Conservation (phyloP, 106 monocot genomes). For the Triglochin maritima region DNA sequence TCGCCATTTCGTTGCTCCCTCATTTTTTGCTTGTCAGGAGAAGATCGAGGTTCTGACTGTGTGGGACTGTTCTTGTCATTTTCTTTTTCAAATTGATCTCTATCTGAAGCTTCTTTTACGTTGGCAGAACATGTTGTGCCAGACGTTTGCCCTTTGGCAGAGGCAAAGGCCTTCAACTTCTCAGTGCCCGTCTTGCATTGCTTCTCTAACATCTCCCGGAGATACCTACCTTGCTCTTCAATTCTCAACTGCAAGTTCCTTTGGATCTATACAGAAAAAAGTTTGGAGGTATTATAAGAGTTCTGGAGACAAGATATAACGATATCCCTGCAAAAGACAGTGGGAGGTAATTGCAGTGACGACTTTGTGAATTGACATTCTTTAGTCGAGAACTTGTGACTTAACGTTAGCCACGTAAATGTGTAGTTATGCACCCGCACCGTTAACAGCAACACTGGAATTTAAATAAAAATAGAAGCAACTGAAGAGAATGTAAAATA, state of each 20-base stretch:
- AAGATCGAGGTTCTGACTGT: neutral
- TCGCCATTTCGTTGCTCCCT: neutral
- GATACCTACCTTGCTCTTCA: slow-evolving; percentile 27
- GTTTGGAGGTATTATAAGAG: too few species aligned
- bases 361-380: too few species aligned
- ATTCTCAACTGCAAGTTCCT: slow-evolving; percentile 29
- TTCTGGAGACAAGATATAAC: too few species aligned
- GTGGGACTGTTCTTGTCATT: neutral
- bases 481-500: neutral
- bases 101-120: slow-evolving; percentile 7
- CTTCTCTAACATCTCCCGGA: slow-evolving; percentile 31
- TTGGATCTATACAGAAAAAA: slow-evolving; percentile 12
- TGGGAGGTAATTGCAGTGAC: too few species aligned
- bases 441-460: neutral
- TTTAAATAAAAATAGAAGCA: neutral
- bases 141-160: slow-evolving; percentile 4
- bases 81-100: slow-evolving; percentile 5
- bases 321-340: too few species aligned
- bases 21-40: slow-evolving; percentile 8
- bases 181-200: slow-evolving; percentile 12
- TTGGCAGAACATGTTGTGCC: neutral
- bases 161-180: neutral
- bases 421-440: too few species aligned
- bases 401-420: too few species aligned
- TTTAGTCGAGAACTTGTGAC: too few species aligned